Evolutionary conservation across 176 grass and related monocot species (phyloP).

Genomic region (Puya raimondii): DNA sequence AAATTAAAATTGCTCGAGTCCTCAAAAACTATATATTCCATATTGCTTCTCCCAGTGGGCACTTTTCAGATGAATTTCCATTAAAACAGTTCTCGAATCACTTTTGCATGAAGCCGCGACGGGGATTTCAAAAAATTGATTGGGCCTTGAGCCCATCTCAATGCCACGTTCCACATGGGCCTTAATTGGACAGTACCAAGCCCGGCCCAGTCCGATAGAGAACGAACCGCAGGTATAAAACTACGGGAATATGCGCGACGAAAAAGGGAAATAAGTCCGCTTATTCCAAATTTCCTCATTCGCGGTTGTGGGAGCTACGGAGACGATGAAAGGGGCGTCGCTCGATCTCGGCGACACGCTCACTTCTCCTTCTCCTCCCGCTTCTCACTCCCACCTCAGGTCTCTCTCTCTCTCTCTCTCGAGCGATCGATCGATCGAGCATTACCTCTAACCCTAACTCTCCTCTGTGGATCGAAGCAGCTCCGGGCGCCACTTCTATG

Average conservation of each 20-base stretch:
- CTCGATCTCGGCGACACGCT: conserved; percentile 17
- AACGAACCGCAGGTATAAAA: too few relatives aligned
- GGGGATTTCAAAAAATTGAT: too few relatives aligned
- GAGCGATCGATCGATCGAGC: background rate
- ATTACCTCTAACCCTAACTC: background rate
- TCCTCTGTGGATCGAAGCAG: conserved; percentile 11
- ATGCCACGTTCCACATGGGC: too few relatives aligned
- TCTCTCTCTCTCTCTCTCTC: background rate
- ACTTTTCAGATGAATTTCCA: too few relatives aligned
- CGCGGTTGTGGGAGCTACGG: background rate
- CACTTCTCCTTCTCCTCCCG: conserved; percentile 26
- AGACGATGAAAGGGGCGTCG: background rate
- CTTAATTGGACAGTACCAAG: too few relatives aligned
- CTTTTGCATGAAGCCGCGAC: too few relatives aligned
- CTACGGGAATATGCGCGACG: background rate
- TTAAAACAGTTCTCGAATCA: too few relatives aligned
- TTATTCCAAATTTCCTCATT: background rate
- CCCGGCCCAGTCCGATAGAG: too few relatives aligned
- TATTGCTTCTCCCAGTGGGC: too few relatives aligned
- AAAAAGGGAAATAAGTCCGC: background rate
- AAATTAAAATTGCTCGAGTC: too few relatives aligned
- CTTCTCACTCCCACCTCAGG: conserved; percentile 11
- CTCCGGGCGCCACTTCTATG: conserved; percentile 58
- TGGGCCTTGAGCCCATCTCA: too few relatives aligned
- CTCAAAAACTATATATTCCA: too few relatives aligned